A percentile compares a stretch with the other conserved stretches of the same genome.
Evolutionary conservation across 2,329 filamentous ascomycete genomes (phyloP).

Genomic region (Penicillium sp.): DNA sequence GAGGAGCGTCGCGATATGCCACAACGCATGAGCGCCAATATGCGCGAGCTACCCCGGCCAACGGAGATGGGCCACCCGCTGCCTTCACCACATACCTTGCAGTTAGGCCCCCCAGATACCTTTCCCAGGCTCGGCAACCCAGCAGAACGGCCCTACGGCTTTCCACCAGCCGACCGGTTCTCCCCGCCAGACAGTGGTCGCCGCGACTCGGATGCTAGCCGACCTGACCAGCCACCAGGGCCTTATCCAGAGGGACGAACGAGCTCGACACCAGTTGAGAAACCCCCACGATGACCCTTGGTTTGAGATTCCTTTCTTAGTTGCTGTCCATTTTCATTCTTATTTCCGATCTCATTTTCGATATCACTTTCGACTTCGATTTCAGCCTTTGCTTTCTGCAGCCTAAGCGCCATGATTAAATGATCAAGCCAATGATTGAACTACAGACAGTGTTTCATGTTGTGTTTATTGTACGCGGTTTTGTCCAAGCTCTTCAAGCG

Average conservation of each 20-base stretch:
- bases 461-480: conserved; percentile 16
- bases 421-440: conserved; percentile 28
- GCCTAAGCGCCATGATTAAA: conserved; percentile 19
- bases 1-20: conserved; percentile 20
- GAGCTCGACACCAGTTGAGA: conserved; percentile 18
- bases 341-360: conserved; percentile 1
- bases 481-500: conserved; percentile 9
- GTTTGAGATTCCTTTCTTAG: not conserved
- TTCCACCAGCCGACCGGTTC: conserved; percentile 23
- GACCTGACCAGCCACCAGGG: conserved; percentile 22
- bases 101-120: conserved; percentile 28
- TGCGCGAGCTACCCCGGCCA: conserved; percentile 30
- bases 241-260: conserved; percentile 21
- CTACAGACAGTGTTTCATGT: conserved; percentile 31
- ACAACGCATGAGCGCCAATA: conserved; percentile 19
- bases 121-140: conserved; percentile 25
- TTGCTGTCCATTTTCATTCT: conserved; percentile 4
- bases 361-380: conserved; percentile 1
- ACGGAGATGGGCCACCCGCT: conserved; percentile 28
- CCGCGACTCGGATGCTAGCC: conserved; percentile 25
- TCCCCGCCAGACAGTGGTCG: conserved; percentile 26
- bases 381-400: conserved; percentile 3
- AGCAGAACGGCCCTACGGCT: conserved; percentile 21
- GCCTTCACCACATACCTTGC: conserved; percentile 30
- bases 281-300: conserved; percentile 9